Evolutionary conservation across 1,284 basidiomycete species (phyloP).

Genomic region (Cystobasidium pallidum): DNA sequence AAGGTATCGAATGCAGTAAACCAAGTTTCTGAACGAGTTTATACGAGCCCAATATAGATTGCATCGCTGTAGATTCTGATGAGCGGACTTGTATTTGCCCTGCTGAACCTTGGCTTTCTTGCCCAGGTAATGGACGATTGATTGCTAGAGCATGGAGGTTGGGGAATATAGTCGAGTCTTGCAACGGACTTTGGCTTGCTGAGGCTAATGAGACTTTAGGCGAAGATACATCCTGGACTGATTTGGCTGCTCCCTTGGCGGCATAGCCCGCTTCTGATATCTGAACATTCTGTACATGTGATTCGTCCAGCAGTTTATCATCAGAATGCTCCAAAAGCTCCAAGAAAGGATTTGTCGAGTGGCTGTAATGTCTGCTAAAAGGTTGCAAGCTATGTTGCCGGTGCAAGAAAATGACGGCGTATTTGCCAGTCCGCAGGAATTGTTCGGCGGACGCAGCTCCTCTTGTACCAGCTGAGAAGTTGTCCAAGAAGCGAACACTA

Average conservation of each 20-base stretch:
- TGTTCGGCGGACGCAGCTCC: slow-evolving; percentile 98
- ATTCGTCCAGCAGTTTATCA: slow-evolving; percentile 39
- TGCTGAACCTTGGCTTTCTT: neutral
- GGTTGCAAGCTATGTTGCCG: slow-evolving; percentile 95
- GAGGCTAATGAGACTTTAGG: neutral
- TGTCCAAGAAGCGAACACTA: slow-evolving; percentile 96
- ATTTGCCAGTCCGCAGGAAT: slow-evolving; percentile 80
- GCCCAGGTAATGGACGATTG: neutral
- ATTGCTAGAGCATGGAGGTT: slow-evolving; percentile 7
- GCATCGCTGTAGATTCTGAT: slow-evolving; percentile 60
- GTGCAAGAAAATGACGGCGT: slow-evolving; percentile 98
- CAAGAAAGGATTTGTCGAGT: slow-evolving; percentile 95
- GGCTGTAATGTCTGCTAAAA: slow-evolving; percentile 94
- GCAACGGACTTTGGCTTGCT: neutral
- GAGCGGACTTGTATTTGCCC: slow-evolving; percentile 48
- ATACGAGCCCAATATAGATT: slow-evolving; percentile 77
- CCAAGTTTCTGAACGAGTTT: slow-evolving; percentile 75
- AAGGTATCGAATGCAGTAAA: slow-evolving; percentile 80
- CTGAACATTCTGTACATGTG: neutral
- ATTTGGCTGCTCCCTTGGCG: neutral
- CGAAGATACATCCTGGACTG: neutral
- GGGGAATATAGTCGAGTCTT: slow-evolving; percentile 31
- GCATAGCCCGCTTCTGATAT: slow-evolving; percentile 5
- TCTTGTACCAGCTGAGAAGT: slow-evolving; percentile 96
- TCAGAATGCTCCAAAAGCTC: slow-evolving; percentile 83